Evolutionary conservation across 257 asterid genomes (phyloP).

Genomic region (Nyctanthes arbortristis): DNA sequence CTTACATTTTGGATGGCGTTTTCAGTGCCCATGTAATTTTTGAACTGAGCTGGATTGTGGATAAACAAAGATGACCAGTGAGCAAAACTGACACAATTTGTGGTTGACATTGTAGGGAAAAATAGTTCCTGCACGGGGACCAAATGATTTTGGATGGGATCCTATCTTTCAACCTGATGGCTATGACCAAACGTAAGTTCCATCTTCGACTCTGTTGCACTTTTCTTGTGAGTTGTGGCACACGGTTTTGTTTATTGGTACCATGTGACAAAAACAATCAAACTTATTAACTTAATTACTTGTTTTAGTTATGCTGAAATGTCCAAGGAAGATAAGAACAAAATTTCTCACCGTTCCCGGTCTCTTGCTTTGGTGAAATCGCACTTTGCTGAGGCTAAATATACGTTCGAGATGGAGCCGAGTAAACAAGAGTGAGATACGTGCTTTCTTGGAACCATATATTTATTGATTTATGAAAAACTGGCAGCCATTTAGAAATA

Average conservation of each 20-base stretch:
- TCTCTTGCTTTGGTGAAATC: constrained; percentile 84
- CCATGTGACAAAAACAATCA: constrained; percentile 2
- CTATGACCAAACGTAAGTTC: constrained; percentile 70
- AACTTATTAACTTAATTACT: constrained; percentile 17
- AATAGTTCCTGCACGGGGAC: constrained; percentile 89
- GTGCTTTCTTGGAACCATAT: constrained; percentile 5
- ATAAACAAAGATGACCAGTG: constrained; percentile 3
- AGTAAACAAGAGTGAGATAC: constrained; percentile 21
- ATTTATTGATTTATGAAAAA: background rate
- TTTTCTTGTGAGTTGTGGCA: background rate
- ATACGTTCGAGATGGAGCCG: constrained; percentile 49
- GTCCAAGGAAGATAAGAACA: constrained; percentile 88
- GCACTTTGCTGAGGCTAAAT: constrained; percentile 74
- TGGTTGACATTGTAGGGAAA: constrained; percentile 65
- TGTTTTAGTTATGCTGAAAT: constrained; percentile 85
- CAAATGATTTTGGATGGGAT: constrained; percentile 97
- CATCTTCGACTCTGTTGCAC: background rate
- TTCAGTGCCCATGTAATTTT: constrained; percentile 8
- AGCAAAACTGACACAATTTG: constrained; percentile 23
- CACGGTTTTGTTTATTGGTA: background rate
- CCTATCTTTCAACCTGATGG: constrained; percentile 93
- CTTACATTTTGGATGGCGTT: constrained; percentile 4
- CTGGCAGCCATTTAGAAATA: background rate
- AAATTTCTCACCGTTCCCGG: constrained; percentile 81
- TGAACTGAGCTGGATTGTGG: constrained; percentile 15